phyloP scores from a whole-genome alignment of 106 monocot genomes.

The Ottelia alismoides region DNA sequence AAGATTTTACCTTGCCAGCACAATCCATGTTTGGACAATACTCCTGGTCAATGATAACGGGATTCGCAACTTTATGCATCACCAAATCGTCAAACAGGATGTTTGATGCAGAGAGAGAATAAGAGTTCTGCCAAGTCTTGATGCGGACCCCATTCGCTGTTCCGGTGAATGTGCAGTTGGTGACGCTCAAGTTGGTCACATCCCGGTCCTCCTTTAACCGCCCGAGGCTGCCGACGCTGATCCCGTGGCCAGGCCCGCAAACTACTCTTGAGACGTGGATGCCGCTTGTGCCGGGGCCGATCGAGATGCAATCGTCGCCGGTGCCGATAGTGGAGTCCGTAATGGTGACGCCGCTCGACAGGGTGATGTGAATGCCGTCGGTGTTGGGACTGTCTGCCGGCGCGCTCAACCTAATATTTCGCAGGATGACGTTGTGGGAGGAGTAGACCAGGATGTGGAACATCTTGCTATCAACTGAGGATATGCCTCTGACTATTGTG shows the following conservation, averaged over 20 bases:
- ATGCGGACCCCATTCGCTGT: conserved; percentile 13
- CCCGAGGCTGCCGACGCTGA: conserved; percentile 15
- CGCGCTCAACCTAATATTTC: conserved; percentile 2
- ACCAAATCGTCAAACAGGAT: conserved; percentile 9
- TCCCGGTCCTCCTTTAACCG: conserved; percentile 8
- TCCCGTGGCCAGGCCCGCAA: conserved; percentile 19
- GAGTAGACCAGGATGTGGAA: conserved; percentile 13
- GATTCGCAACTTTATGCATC: conserved; percentile 12
- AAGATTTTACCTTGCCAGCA: conserved; percentile 1
- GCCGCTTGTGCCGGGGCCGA: conserved; percentile 6
- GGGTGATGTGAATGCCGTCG: conserved; percentile 15
- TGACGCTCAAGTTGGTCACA: conserved; percentile 5
- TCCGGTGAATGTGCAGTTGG: conserved; percentile 4
- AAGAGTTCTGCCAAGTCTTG: conserved; percentile 11
- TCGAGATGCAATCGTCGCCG: conserved; percentile 23
- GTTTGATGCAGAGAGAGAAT: neutral
- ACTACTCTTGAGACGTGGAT: conserved; percentile 2
- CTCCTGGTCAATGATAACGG: conserved; percentile 20
- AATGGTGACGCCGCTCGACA: conserved; percentile 5
- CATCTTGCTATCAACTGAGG: conserved; percentile 16
- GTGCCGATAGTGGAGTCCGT: conserved; percentile 8
- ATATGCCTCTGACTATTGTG: conserved; percentile 4
- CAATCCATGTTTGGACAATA: conserved; percentile 11
- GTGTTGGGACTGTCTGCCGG: conserved; percentile 21
- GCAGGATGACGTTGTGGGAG: conserved; percentile 4